Base-by-base conservation (phyloP, 2,329 filamentous ascomycete species). In the Paecilomyces variotii region DNA sequence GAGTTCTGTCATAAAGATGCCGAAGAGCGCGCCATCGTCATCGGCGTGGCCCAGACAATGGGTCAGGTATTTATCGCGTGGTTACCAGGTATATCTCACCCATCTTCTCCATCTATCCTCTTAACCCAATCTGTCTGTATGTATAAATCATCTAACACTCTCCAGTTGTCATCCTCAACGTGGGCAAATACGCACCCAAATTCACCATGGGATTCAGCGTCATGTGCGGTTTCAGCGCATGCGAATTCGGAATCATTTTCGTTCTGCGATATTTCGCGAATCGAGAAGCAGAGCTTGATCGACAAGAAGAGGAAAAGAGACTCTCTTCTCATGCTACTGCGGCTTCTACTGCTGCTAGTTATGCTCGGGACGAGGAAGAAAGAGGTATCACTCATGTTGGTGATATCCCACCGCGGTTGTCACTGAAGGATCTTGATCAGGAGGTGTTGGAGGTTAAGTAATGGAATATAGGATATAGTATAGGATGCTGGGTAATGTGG, bases 1-100 rank as follows among this genome's bases (percentile, higher is more conserved):
- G 60, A 62, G 50, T 52, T 62, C n/a, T 62, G 60, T 56, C 61
- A 63, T 12, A 64, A 64, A 28, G 65, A 68, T 57, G 63, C 63
- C 26, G 67, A 68, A 56, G 67, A 68, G 60, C 60, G 67, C 19
- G 60, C 60, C 19, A 62, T 62, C 6, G 60, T 62, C 27, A 62
- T 62, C 34, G 60, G 60, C 6, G 62, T 65, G 3, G 59, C 60
- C 3, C 60, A 64, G 28, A 63, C 63, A 5, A 60, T 65, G 27
- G 63, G 63, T 19, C 60, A 65, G 30, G 63, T 62, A 10, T 65
- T 65, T 56, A 56, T 63, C 26, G 63, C 63, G 2, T 65, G 63
- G 63, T 57, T 65, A 25, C 63, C 63, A 30, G 57, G 59, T 61
- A 30, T 19, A 50, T 59, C 1, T 35, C 24, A 10, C 11, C 12